Conservation (phyloP, 805 yeast genomes). For the Zygoascus ofunaensis region DNA sequence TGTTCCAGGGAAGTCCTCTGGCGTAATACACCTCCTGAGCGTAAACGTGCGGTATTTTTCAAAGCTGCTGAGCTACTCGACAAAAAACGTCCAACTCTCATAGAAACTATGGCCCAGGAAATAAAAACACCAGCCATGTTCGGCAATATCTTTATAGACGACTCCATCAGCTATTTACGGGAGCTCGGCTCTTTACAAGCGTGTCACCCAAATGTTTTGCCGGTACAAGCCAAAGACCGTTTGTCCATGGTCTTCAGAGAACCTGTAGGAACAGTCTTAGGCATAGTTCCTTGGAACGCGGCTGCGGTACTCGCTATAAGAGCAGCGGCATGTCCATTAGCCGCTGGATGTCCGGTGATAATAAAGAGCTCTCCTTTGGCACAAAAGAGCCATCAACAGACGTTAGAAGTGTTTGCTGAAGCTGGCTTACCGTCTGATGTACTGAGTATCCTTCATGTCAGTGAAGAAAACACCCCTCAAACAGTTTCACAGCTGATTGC, state of each 20-base stretch:
- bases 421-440: constrained; percentile 81
- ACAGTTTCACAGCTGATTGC: constrained; percentile 64
- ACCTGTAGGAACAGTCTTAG: constrained; percentile 82
- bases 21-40: constrained; percentile 1
- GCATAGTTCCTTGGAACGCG: constrained; percentile 84
- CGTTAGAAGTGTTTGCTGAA: constrained; percentile 53
- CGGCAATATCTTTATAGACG: constrained; percentile 62
- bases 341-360: constrained; percentile 75
- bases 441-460: constrained; percentile 45
- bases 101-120: constrained; percentile 34
- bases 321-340: constrained; percentile 76
- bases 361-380: constrained; percentile 76
- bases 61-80: constrained; percentile 9
- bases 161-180: constrained; percentile 53
- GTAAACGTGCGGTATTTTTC: constrained; percentile 7
- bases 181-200: constrained; percentile 75
- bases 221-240: constrained; percentile 55
- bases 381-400: constrained; percentile 64
- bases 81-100: constrained; percentile 2
- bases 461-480: constrained; percentile 33
- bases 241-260: constrained; percentile 62
- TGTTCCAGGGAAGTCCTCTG: constrained; percentile 1
- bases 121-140: constrained; percentile 49
- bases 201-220: constrained; percentile 45
- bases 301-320: constrained; percentile 76